Percentiles rank a stretch among this genome's conserved stretches.
These are phyloP conservation scores for Lichtheimia ramosa DNA, from an alignment of 371 early-diverging fungal species.

Conservation along the genomic window DNA sequence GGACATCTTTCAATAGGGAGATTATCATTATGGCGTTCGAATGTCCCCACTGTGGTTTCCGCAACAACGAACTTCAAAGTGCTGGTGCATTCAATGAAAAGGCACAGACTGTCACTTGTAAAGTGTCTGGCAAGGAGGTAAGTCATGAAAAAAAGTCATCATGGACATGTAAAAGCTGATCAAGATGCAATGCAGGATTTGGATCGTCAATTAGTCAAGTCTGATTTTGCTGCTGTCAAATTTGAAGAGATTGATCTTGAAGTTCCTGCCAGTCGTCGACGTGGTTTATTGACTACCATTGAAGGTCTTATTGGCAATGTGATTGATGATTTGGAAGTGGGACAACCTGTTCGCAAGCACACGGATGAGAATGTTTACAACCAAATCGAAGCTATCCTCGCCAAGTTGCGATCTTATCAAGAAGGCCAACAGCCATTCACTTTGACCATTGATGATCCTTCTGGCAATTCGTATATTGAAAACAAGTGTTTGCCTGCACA, in stretches of 20 bases:
- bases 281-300: conserved; percentile 84
- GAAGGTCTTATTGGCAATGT: conserved; percentile 85
- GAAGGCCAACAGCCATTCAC: conserved; percentile 67
- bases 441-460: conserved; percentile 83
- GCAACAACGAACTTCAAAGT: conserved; percentile 90
- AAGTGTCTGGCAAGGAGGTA: conserved; percentile 58
- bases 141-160: conserved; percentile 1
- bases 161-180: background rate
- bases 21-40: conserved; percentile 93
- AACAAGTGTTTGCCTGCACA: conserved; percentile 64
- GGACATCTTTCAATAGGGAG: conserved; percentile 48
- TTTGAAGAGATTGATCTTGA: conserved; percentile 88
- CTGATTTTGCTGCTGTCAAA: conserved; percentile 78
- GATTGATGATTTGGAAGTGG: conserved; percentile 76
- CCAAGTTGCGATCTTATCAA: conserved; percentile 60
- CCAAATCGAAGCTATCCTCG: conserved; percentile 74
- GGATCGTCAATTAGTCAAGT: conserved; percentile 89
- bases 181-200: conserved; percentile 57
- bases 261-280: conserved; percentile 78
- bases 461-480: conserved; percentile 93
- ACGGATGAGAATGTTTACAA: conserved; percentile 65
- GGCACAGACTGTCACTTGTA: conserved; percentile 72
- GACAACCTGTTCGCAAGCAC: conserved; percentile 79
- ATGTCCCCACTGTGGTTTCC: conserved; percentile 89
- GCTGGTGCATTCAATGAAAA: conserved; percentile 80